Evolutionary conservation across 495 filamentous ascomycete genomes (phyloP), one percentile per base, ranked within the genome.

Genomic region (Friedmanniomyces simplex): DNA sequence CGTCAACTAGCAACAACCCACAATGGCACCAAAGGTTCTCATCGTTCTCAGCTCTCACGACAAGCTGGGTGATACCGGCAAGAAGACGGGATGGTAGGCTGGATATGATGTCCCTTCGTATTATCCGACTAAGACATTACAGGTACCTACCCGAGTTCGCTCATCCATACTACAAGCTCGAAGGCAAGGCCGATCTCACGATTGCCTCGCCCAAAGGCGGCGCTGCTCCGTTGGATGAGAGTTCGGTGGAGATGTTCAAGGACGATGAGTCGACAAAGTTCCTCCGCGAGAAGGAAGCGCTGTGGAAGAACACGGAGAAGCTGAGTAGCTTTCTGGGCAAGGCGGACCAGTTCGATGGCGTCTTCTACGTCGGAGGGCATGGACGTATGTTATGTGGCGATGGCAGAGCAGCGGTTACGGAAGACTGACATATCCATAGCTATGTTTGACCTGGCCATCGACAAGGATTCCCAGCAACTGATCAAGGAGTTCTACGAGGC

Each of bases 321-420:
- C 66, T 89, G 0, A 59, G 69, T 0, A 65, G 73, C 2, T 73
- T 85, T 48, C 41, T 76, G 0, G 77, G 80, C 0, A 73, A 73
- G 28, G 76, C 77, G 0, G 67, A 57, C 42, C 82, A 87, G 45
- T 89, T 81, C 64, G 85, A 81, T 52, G 85, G 81, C 24, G 69
- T 89, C 45, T 87, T 84, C 68, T 87, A 78, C 67, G 84, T 87
- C 13, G 87, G 87, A 61, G 86, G 86, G 24, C 83, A 89, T 69
- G 86, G 86, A n/a, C 85, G 80, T 82, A 70, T 50, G 79, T 72
- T 20, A n/a, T n/a, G n/a, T n/a, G n/a, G n/a, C n/a, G n/a, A n/a
- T 14, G 12, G 12, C 16, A 16, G 39, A 5, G 25, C 16, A 2
- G 26, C 2, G 11, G 6, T 16, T 52, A 8, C 12, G 3, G 28